Evolutionary conservation across 768 basidiomycete genomes (phyloP), one percentile per base, ranked within the genome.

Genomic region (Agaricus sinodeliciosus): DNA sequence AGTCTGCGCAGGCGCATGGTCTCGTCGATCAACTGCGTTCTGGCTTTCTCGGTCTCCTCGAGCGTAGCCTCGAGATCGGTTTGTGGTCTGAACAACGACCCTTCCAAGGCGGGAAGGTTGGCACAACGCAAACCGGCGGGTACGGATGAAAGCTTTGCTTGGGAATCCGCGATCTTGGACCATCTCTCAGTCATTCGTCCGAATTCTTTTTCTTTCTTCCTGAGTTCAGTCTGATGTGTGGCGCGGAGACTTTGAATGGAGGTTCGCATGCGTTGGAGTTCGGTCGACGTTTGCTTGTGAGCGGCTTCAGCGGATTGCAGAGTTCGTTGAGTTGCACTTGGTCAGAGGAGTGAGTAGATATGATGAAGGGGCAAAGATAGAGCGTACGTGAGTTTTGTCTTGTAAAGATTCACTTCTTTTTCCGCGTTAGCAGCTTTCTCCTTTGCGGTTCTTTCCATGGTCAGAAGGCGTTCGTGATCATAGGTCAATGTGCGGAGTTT

Each of bases 171-270:
- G 15, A 92, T 64, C 62, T 83, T 90, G 26, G 73, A 70, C 87
- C 87, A 90, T 57, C 80, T 82, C 45, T 92, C 90, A 25, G 78
- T 58, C 63, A 86, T 81, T 15, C 82, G 76, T 59, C 92, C 90
- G 15, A 84, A 67, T 37, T 93, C 90, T 58, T 84, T 85, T 59
- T 94, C 90, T 60, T 79, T 80, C 72, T 86, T 87, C 75, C 85
- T 90, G 31, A 90, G 63, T 63, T 93, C 91, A 34, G 75, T 73
- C 52, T 80, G 75, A 56, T 90, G 80, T 0, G 84, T 78, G 37
- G 81, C 73, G 22, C 91, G 82, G 11, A 89, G 70, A 9, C 79
- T 79, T 57, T 89, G 87, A 9, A 93, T 62, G 0, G 81, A 66
- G 1, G 80, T 77, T 42, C 84, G 79, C n/a, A 83, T 81, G 22